Base-by-base conservation (phyloP, 2,329 filamentous ascomycete genomes). In the Orbilia blumenaviensis region DNA sequence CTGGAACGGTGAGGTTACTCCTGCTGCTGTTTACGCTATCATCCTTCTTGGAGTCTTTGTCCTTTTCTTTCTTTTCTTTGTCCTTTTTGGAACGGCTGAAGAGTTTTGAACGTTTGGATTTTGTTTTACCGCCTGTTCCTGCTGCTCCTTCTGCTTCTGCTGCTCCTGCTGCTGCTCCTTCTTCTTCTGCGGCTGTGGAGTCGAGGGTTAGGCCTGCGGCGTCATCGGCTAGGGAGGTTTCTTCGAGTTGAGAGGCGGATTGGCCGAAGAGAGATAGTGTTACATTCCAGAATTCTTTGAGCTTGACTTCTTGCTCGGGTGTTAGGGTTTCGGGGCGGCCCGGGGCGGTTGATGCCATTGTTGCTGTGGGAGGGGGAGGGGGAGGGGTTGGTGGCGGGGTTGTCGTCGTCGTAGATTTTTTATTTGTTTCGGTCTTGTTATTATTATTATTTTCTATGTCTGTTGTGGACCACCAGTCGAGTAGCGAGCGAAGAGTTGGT, bases 241-340 rank as follows among this genome's bases (percentile, higher is more conserved):
- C 32, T 32, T 62, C 74, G 27, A 71, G 32, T 25, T 67, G 29
- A 14, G 60, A 81, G 66, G 78, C 74, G 78, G 79, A 81, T 66
- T 93, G 86, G 27, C 91, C 92, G 81, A 91, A 93, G 48, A 97
- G 86, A 78, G 91, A 90, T 79, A 96, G 87, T 41, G 93, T 87
- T 64, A 89, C 85, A 12, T 87, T 84, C 95, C 95, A 99, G 79
- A 98, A 87, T 83, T 96, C 91, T 81, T 91, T 91, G 72, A 99
- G 85, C 84, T 96, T 97, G 78, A 88, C 88, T 80, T 97, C 92
- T 84, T 99, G 90, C 78, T 97, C 94, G 2, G 89, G 83, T n/a
- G 94, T 97, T 72, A 99, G 86, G 79, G 92, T 97, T 73, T 92
- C 93, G 66, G 93, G 88, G 77, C 93, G 89, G 63, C 95, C 95